Evolutionary conservation across 768 basidiomycete genomes (phyloP).

Genomic region (Cystobasidium ongulense): DNA sequence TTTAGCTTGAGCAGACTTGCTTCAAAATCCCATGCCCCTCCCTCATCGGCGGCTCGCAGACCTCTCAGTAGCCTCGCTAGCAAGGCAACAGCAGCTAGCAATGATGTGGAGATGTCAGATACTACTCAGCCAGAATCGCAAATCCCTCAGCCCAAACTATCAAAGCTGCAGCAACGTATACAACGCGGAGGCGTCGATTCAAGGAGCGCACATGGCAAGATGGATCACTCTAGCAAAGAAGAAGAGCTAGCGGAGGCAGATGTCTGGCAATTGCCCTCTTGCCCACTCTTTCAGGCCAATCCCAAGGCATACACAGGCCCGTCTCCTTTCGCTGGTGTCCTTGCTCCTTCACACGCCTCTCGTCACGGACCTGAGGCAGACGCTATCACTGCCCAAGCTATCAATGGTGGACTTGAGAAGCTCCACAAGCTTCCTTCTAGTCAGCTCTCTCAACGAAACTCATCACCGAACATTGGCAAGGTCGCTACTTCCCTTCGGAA

Average conservation of each 20-base stretch:
- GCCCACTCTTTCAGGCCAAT: conserved; percentile 14
- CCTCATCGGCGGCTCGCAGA: conserved; percentile 37
- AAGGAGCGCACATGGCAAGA: neutral
- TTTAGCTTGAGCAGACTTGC: conserved; percentile 41
- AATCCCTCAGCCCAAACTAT: conserved; percentile 46
- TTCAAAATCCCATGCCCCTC: conserved; percentile 42
- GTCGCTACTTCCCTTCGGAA: neutral
- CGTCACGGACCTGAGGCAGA: conserved; percentile 17
- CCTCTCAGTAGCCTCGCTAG: neutral
- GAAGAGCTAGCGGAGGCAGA: neutral
- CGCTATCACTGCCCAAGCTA: neutral
- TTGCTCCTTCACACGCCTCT: conserved; percentile 2
- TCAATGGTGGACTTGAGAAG: conserved; percentile 33
- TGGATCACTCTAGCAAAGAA: neutral
- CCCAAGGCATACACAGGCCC: conserved; percentile 11
- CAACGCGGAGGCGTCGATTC: conserved; percentile 5
- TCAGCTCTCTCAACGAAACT: neutral
- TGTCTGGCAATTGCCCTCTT: conserved; percentile 33
- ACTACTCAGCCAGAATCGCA: neutral
- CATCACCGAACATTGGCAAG: neutral
- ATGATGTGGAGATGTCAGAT: neutral
- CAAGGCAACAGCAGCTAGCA: neutral
- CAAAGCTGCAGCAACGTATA: conserved; percentile 39
- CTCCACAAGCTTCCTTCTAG: neutral
- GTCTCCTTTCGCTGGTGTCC: conserved; percentile 1